Evolutionary conservation across 495 filamentous ascomycete species (phyloP).

Genomic region (Xylaria cubensis): DNA sequence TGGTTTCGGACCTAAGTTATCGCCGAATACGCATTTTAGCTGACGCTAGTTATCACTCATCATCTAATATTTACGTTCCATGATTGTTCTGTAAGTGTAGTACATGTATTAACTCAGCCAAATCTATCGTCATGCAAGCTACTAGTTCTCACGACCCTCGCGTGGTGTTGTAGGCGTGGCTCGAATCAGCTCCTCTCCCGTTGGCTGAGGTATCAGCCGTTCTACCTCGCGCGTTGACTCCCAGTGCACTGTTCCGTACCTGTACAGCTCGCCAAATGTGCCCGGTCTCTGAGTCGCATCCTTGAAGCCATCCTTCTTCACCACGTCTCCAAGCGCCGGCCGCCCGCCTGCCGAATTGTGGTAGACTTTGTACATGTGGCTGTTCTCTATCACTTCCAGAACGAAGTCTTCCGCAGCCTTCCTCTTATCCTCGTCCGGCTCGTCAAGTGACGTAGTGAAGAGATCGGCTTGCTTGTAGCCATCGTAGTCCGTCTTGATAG

Average conservation of each 20-base stretch:
- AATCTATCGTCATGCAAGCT: neutral
- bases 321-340: conserved; percentile 37
- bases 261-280: conserved; percentile 47
- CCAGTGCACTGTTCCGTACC: conserved; percentile 44
- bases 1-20: no score
- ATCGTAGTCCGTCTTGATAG: conserved; percentile 34
- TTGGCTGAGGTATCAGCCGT: conserved; percentile 23
- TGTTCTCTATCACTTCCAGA: conserved; percentile 33
- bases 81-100: no score
- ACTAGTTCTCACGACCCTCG: neutral
- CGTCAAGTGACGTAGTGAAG: conserved; percentile 34
- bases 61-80: no score
- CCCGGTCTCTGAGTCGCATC: conserved; percentile 40
- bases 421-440: conserved; percentile 26
- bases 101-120: no score
- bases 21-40: no score
- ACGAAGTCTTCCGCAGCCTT: conserved; percentile 36
- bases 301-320: conserved; percentile 38
- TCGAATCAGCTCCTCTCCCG: conserved; percentile 27
- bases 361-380: conserved; percentile 39
- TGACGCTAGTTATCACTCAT: no score
- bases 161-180: conserved; percentile 33
- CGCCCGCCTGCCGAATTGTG: conserved; percentile 34
- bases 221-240: conserved; percentile 37
- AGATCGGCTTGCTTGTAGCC: conserved; percentile 34